Evolutionary conservation across 192 early-diverging fungal species (phyloP), one percentile per base, ranked within the genome.

Genomic region (Coemansia sp.): DNA sequence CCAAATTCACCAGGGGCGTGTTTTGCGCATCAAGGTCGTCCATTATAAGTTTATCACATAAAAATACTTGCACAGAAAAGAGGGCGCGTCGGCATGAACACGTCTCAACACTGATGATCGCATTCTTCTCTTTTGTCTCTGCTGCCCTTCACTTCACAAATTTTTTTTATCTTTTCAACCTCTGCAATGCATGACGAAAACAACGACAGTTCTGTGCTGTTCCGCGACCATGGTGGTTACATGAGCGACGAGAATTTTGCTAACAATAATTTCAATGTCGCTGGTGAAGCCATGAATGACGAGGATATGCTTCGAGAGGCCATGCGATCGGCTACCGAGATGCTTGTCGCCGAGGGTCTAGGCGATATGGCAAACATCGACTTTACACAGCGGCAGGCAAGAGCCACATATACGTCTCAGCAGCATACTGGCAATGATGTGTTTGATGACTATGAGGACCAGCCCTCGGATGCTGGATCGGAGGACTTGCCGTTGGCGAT

Each of bases 261-360:
- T 19, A 45, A 66, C 54, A 45, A 19, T 21, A 66, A 34, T 40
- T 40, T 24, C 11, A 40, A 7, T 19, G 17, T 16, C 59, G 24
- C 35, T 24, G 60, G 53, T 29, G 68, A 31, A 35, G 31, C 34
- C 31, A 19, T 45, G 29, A 34, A 34, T 8, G 62, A 70, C 39
- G 64, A 68, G 21, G 48, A 31, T 16, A 69, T 64, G 34, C 64
- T 83, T 35, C 57, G 73, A 17, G 53, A 62, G 6, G 80, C 80
- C 17, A 66, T 77, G 17, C 70, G 72, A 2, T 77, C 72, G 4
- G 75, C 72, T 0, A 42, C 66, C 9, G 72, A 74, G 21, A 83
- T 77, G 79, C 63, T 82, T 21, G 74, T 72, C 16, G 74, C 79
- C 27, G 74, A 77, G 45, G 79, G 80, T 6, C 36, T 77, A 17